Evolutionary conservation across 306 rosid genomes (phyloP).

Genomic region (Cicer arietinum): DNA sequence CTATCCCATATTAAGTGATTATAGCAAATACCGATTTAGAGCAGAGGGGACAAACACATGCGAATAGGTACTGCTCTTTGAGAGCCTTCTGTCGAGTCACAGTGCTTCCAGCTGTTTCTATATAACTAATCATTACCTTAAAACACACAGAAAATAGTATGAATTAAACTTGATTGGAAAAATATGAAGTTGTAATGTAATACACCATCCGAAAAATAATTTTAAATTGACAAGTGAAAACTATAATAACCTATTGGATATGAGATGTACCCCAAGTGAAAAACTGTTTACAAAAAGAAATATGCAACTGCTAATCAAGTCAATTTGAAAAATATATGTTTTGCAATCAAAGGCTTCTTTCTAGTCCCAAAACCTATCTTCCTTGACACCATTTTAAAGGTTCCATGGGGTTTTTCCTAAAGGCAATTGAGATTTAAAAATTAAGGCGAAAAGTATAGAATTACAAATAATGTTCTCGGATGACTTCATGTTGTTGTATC

Average conservation of each 20-base stretch:
- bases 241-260: conserved; percentile 32
- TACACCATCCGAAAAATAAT: conserved; percentile 17
- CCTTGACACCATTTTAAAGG: background rate
- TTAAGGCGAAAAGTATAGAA: background rate
- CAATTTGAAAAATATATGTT: conserved; percentile 2
- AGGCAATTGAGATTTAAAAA: conserved; percentile 11
- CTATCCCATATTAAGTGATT: conserved; percentile 29
- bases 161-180: conserved; percentile 39
- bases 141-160: conserved; percentile 40
- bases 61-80: conserved; percentile 79
- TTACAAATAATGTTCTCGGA: background rate
- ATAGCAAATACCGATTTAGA: conserved; percentile 65
- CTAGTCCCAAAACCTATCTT: background rate
- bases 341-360: conserved; percentile 15
- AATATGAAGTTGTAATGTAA: conserved; percentile 23
- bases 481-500: background rate
- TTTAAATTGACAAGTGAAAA: conserved; percentile 25
- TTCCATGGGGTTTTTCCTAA: background rate
- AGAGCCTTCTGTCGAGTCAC: conserved; percentile 83
- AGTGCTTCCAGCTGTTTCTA: conserved; percentile 90
- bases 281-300: background rate
- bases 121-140: conserved; percentile 85
- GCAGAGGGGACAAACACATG: conserved; percentile 81
- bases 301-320: conserved; percentile 8
- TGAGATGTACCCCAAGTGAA: conserved; percentile 14